Percentiles rank a stretch among this genome's conserved stretches.
phyloP scores from a whole-genome alignment of 164 flowering plant species.

The grape (Vitis vinifera) region ASM3070453v1 NC_081811.1:20403001-20403500 shows the following conservation, averaged over 20 bases:
- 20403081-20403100: too few species aligned
- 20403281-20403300: constrained; percentile 31
- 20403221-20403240: constrained; percentile 2
- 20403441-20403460: constrained; percentile 24
- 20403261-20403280: constrained; percentile 29
- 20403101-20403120: neutral
- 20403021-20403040: too few species aligned
- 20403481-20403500: constrained; percentile 15
- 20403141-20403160: constrained; percentile 9
- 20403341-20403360: constrained; percentile 15
- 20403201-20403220: constrained; percentile 6
- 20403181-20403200: constrained; percentile 18
- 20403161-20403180: constrained; percentile 10
- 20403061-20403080: too few species aligned
- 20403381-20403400: constrained; percentile 25
- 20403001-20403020: too few species aligned
- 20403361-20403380: constrained; percentile 9
- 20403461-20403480: constrained; percentile 15
- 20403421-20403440: constrained; percentile 21
- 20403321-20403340: constrained; percentile 24
- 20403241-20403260: constrained; percentile 25
- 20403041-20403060: too few species aligned
- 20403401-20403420: constrained; percentile 25
- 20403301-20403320: constrained; percentile 17
- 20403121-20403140: constrained; percentile 21